Conservation (phyloP, 2,329 filamentous ascomycete species). For the Sphaceloma murrayae region DNA sequence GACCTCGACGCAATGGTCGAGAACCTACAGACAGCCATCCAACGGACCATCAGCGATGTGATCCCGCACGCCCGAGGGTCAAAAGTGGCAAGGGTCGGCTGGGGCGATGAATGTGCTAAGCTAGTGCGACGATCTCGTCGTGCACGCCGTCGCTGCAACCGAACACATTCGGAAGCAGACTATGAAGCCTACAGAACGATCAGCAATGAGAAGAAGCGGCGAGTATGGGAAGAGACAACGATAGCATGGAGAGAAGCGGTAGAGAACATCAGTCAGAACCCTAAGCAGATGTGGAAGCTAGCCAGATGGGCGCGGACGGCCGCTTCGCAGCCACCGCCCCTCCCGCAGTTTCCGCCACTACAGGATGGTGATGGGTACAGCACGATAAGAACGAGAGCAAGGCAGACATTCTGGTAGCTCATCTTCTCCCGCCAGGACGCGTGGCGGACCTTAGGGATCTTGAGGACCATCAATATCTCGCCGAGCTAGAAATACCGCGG, state of each 20-base stretch:
- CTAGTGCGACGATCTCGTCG: neutral
- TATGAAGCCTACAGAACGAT: neutral
- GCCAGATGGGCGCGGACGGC: neutral
- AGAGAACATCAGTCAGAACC: neutral
- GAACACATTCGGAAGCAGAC: neutral
- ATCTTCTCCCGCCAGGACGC: constrained; percentile 17
- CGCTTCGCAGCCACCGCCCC: neutral
- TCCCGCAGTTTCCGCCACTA: neutral
- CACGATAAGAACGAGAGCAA: neutral
- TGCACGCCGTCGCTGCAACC: neutral
- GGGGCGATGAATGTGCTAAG: neutral
- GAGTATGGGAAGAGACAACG: neutral
- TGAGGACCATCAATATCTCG: neutral
- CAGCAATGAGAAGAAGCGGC: neutral
- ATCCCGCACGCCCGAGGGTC: neutral
- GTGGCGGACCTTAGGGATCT: constrained; percentile 19
- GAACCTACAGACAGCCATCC: neutral
- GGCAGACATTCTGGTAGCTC: constrained; percentile 1
- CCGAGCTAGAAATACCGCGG: neutral
- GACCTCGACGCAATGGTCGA: neutral
- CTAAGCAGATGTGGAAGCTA: neutral
- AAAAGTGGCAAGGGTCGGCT: neutral
- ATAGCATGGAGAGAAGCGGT: neutral
- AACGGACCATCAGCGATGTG: neutral
- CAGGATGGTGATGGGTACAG: neutral